Base-by-base conservation (phyloP, 164 flowering plant genomes). In the Aristolochia fimbriata region DNA sequence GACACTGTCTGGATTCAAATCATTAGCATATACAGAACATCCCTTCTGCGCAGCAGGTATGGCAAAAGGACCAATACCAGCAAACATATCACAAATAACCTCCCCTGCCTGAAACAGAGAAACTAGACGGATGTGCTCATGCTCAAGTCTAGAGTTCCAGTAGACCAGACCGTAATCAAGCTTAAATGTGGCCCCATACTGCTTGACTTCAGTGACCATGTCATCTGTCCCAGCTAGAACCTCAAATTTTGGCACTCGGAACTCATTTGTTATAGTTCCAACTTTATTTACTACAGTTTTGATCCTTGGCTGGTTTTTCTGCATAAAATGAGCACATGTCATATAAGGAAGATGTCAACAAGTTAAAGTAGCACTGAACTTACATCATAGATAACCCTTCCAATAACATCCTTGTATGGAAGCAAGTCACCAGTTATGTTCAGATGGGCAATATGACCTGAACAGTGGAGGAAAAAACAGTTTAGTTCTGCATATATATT, bases 61-160 rank as follows among this genome's bases (percentile, higher is more conserved):
- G 5, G 87, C 96, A 76, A 94, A 94, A 48, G 99, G 97, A 62
- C 97, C 99, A 73, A 91, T 75, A 48, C 99, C 99, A 70, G 93
- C 80, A 80, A 94, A 94, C 97, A 94, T 85, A 73, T 91, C 99
- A 79, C 93, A 91, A 31, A 94, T 81, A 55, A 65, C 77, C 57
- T 94, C 91, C 56, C 97, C 99, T 19, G 81, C 68, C 58, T 63
- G 63, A 74, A 94, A 94, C 65, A 67, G 78, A 54, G 96, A 85
- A 72, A 91, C 83, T 68, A 94, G 63, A 58, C 97, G 79, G 51
- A 75, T 71, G 72, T 94, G 99, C 64, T 94, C 99, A 70, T 85
- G 96, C 65, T 94, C 99, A 74, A 94, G 69, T 72, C 97, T 86
- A 62, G 99, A 91, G 76, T 94, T 94, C 99, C 99, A 94, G 67